phyloP scores from a whole-genome alignment of 2,329 filamentous ascomycete species.

The Monilinia vaccinii-corymbosi region DNA sequence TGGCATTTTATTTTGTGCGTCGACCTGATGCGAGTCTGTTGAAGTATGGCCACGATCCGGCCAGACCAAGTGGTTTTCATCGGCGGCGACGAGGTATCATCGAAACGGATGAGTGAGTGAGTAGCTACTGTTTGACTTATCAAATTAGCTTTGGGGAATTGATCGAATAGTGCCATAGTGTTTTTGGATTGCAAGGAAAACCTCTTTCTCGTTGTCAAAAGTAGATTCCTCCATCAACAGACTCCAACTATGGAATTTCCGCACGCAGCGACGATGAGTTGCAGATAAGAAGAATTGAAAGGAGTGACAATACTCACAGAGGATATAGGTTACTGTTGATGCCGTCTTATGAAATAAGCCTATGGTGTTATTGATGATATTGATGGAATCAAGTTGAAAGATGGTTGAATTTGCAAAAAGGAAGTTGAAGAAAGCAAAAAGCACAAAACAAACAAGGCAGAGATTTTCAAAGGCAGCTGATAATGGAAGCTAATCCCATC shows the following conservation, averaged over 20 bases:
- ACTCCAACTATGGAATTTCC: not conserved
- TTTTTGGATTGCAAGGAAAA: not conserved
- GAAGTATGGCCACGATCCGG: not conserved
- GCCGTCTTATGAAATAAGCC: not conserved
- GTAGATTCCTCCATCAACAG: not conserved
- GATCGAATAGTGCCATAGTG: not conserved
- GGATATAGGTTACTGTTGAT: not conserved
- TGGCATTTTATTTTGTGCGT: not conserved
- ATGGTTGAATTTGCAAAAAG: not conserved
- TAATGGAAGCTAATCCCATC: not conserved
- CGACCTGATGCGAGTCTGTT: not conserved
- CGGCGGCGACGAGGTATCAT: not conserved
- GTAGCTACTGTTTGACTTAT: not conserved
- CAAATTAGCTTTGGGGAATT: not conserved
- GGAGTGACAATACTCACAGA: not conserved
- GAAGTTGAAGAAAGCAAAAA: not conserved
- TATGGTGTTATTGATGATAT: not conserved
- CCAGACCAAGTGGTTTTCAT: not conserved
- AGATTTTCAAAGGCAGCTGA: not conserved
- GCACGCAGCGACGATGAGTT: not conserved
- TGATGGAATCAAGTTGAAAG: not conserved
- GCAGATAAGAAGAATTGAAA: not conserved
- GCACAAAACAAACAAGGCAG: not conserved
- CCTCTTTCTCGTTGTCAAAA: not conserved
- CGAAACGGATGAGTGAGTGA: not conserved